Evolutionary conservation across 768 basidiomycete species (phyloP).

Genomic region (Boletus insuetus): DNA sequence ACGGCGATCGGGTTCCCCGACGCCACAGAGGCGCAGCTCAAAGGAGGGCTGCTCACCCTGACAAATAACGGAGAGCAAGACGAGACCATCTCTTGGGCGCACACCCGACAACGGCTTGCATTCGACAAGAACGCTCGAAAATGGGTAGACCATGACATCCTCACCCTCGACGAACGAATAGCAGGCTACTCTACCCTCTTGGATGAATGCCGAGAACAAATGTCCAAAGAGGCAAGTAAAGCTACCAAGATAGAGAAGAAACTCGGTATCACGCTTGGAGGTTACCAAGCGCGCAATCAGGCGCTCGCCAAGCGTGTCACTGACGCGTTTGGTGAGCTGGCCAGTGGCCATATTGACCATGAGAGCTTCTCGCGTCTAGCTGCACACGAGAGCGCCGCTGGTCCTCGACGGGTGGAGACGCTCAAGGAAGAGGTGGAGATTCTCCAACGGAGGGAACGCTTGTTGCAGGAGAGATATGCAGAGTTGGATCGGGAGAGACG

Average conservation of each 20-base stretch:
- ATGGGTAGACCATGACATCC: slow-evolving; percentile 65
- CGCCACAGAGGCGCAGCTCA: slow-evolving; percentile 75
- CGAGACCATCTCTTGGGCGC: slow-evolving; percentile 70
- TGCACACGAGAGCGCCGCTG: slow-evolving; percentile 68
- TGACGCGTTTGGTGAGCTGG: slow-evolving; percentile 69
- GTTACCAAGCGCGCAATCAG: slow-evolving; percentile 77
- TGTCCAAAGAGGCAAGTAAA: slow-evolving; percentile 79
- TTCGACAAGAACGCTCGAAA: slow-evolving; percentile 53
- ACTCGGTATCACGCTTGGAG: slow-evolving; percentile 81
- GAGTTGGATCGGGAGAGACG: slow-evolving; percentile 72
- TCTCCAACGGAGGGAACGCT: slow-evolving; percentile 71
- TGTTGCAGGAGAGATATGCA: slow-evolving; percentile 80
- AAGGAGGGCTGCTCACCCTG: slow-evolving; percentile 67
- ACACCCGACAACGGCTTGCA: slow-evolving; percentile 55
- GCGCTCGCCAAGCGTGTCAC: slow-evolving; percentile 61
- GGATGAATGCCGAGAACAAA: slow-evolving; percentile 58
- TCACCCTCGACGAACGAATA: slow-evolving; percentile 59
- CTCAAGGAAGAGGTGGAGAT: slow-evolving; percentile 85
- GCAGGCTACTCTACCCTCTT: slow-evolving; percentile 64
- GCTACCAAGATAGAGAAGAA: slow-evolving; percentile 90
- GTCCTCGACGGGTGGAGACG: slow-evolving; percentile 72
- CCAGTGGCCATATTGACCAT: slow-evolving; percentile 63
- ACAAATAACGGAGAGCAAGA: slow-evolving; percentile 61
- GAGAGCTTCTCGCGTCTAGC: slow-evolving; percentile 78
- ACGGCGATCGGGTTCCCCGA: slow-evolving; percentile 79